Conservation (phyloP, 2,329 filamentous ascomycete genomes). For the Epicoccum sorghinum region DNA sequence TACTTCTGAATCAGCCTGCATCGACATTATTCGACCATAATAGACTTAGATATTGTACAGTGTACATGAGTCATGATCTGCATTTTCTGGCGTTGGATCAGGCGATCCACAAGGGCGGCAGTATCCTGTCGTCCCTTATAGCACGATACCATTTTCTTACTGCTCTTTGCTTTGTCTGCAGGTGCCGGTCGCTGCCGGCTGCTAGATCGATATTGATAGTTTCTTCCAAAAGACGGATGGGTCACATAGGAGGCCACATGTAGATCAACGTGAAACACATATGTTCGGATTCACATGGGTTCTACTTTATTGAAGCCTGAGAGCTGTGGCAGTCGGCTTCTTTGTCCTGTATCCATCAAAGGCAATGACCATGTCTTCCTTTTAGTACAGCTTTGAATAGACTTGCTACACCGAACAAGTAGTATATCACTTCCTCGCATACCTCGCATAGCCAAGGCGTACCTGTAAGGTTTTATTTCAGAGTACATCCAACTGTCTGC, state of each 20-base stretch:
- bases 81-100: slow-evolving; percentile 12
- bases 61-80: slow-evolving; percentile 6
- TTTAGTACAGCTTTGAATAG: too few species aligned
- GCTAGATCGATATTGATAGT: background rate
- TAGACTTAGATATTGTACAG: background rate
- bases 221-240: background rate
- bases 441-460: too few species aligned
- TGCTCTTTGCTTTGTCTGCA: background rate
- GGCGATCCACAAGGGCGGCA: background rate
- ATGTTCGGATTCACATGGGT: background rate
- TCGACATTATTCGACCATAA: background rate
- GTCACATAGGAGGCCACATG: background rate
- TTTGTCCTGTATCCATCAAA: too few species aligned
- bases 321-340: background rate
- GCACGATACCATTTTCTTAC: slow-evolving; percentile 12
- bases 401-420: too few species aligned
- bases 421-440: too few species aligned
- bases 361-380: too few species aligned
- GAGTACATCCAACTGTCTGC: too few species aligned
- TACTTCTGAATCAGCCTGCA: background rate
- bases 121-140: background rate
- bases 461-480: too few species aligned
- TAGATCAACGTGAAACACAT: background rate
- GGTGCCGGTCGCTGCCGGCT: background rate
- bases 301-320: background rate